These are phyloP conservation scores for Barnettozyma siamensis DNA, from an alignment of 805 yeast genomes.

Conservation along the genomic window DNA sequence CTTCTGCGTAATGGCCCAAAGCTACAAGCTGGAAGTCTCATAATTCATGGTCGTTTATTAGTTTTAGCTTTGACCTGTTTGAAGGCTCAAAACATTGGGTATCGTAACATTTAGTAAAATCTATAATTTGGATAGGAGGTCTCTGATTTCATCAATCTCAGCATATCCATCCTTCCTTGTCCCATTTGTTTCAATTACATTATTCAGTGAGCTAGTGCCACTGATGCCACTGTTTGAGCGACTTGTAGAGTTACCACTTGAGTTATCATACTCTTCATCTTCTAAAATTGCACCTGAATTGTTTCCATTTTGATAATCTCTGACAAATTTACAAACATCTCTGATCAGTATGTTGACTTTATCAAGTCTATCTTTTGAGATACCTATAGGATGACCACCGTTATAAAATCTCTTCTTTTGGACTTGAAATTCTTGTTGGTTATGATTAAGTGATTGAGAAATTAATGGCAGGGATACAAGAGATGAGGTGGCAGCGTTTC, in stretches of 20 bases:
- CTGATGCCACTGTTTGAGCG: too few relatives aligned
- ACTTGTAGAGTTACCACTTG: not conserved
- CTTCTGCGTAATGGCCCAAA: too few relatives aligned
- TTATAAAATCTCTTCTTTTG: slow-evolving; percentile 1
- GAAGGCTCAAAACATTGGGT: too few relatives aligned
- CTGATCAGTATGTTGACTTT: slow-evolving; percentile 3
- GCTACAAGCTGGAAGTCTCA: too few relatives aligned
- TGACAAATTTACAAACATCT: slow-evolving; percentile 6
- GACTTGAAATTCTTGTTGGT: slow-evolving; percentile 4
- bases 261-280: not conserved
- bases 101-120: not conserved
- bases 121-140: not conserved
- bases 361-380: not conserved
- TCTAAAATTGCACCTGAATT: slow-evolving; percentile 1
- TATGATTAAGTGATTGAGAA: not conserved
- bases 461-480: not conserved
- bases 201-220: not conserved
- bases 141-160: slow-evolving; percentile 2
- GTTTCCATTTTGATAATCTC: not conserved
- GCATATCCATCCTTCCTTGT: not conserved
- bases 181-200: too few relatives aligned
- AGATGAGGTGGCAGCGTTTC: not conserved
- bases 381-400: slow-evolving; percentile 5
- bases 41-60: too few relatives aligned
- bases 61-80: too few relatives aligned